Base-by-base conservation (phyloP, 2,329 filamentous ascomycete genomes). In the Paramyrothecium roridum region DNA sequence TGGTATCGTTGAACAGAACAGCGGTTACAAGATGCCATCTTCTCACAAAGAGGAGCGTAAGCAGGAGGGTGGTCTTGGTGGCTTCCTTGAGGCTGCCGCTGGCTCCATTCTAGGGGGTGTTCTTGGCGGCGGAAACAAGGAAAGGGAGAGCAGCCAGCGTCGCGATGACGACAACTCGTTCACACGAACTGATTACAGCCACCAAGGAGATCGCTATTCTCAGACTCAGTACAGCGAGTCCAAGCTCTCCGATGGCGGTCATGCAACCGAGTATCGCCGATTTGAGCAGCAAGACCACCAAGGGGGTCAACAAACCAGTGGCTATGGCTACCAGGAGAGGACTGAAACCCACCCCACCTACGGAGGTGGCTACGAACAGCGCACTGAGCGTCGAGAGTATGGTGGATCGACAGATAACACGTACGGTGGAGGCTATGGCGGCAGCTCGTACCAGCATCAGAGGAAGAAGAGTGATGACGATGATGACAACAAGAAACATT, bases 31-130 rank as follows among this genome's bases (percentile, higher is more conserved):
- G 56, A 56, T 78, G 50, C 63, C 73, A 20, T 68, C 67, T 17
- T 62, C 67, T 50, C 63, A 65, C 26, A 63, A 59, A 12, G 58
- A 70, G 45, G 61, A 65, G 78, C 81, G 63, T 8, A 79, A 81
- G 56, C 80, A 86, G 61, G 85, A 85, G 50, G 85, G 87, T 51
- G 83, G 83, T 12, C 69, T 91, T 1, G 88, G 89, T 30, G 86
- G 87, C 22, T 74, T 96, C 47, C 77, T 96, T 13, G 87, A 86
- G 54, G 84, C 86, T 34, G 88, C 89, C 30, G 81, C 82, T 37
- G 84, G 37, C 37, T 43, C 83, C 43, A 73, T 93, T 17, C 80
- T 96, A 10, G 83, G 86, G 12, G 81, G 81, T 13, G 80, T 80
- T 16, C 82, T 88, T 52, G 76, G 78, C 52, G 75, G 77, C 37